Evolutionary conservation across 1,284 basidiomycete genomes (phyloP), one percentile per base, ranked within the genome.

Genomic region (Inonotus obliquus): DNA sequence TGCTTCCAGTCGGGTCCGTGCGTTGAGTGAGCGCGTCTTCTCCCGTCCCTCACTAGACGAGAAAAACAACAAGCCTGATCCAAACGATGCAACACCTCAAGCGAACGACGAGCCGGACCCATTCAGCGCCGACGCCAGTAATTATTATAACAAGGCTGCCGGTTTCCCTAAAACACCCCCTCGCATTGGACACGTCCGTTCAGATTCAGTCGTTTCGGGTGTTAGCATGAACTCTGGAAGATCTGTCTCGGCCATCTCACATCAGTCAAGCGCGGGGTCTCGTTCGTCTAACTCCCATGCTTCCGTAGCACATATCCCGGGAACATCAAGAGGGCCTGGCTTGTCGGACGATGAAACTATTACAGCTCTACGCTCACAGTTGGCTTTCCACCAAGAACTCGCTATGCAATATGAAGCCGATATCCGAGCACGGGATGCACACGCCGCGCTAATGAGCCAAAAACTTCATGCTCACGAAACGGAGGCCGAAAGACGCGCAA

Each of bases 391-490:
- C 69, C 82, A 80, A 21, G 88, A 90, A 68, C 67, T 92, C 4
- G 86, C 83, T 61, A 77, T 79, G 1, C 90, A 92, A 69, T 91
- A 85, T 67, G 87, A 91, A 71, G 75, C 83, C 39, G 89, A 92
- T 69, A 74, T 92, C 1, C 74, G 77, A 4, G 85, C 88, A 1
- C 81, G 86, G 21, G 88, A 91, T 66, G 86, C 89, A 70, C 72
- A 88, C 14, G 84, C 89, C 2, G 79, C 80, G 48, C 72, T 83
- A n/a, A 74, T 91, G n/a, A 77, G 75, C 14, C 72, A 75, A 64
- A 82, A 82, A 54, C 69, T 89, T 13, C 72, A 76, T 0, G 78
- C 78, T 0, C 67, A 79, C 1, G 85, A 89, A 70, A 80, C 79
- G 60, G 87, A 90, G 60, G 82, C 81, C 9, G 76, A 77, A 35